Conservation (phyloP, 2,329 filamentous ascomycete species). For the Fusarium albosuccineum region DNA sequence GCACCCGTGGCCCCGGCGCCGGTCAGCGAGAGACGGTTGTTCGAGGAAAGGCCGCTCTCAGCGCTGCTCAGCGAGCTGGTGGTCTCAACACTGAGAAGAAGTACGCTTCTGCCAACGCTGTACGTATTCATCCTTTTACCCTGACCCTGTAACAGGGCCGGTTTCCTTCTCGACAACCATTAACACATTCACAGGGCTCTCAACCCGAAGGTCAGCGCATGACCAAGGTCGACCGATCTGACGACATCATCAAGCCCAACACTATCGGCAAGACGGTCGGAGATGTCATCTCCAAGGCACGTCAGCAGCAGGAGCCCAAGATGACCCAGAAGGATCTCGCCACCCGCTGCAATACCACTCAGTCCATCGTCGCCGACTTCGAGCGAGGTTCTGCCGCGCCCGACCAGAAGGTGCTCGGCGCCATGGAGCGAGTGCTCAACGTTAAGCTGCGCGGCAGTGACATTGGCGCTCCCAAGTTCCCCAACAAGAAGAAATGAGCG, state of each 20-base stretch:
- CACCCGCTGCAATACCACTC: conserved; percentile 89
- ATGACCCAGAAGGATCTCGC: conserved; percentile 94
- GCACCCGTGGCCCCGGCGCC: conserved; percentile 76
- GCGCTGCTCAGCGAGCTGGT: conserved; percentile 88
- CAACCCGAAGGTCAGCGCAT: conserved; percentile 86
- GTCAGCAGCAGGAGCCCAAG: conserved; percentile 87
- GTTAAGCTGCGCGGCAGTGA: conserved; percentile 88
- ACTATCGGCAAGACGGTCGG: conserved; percentile 86
- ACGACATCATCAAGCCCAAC: conserved; percentile 98
- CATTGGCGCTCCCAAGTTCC: conserved; percentile 87
- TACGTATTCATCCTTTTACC: conserved; percentile 38
- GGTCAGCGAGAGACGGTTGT: conserved; percentile 86
- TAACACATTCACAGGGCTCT: conserved; percentile 45
- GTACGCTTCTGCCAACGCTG: conserved; percentile 77
- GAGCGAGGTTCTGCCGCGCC: conserved; percentile 83
- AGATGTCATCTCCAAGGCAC: conserved; percentile 83
- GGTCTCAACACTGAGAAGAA: conserved; percentile 93
- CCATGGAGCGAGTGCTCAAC: conserved; percentile 88
- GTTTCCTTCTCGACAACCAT: not conserved
- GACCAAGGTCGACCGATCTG: conserved; percentile 96
- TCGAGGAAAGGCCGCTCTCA: conserved; percentile 84
- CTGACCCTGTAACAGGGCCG: not conserved
- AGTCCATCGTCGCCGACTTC: conserved; percentile 83
- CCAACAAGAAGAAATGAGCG: conserved; percentile 72
- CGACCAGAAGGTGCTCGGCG: conserved; percentile 84